Evolutionary conservation across 129 eudicot genomes (phyloP), one percentile per base, ranked within the genome.

Genomic region (Rutidosis leptorrhynchoides): DNA sequence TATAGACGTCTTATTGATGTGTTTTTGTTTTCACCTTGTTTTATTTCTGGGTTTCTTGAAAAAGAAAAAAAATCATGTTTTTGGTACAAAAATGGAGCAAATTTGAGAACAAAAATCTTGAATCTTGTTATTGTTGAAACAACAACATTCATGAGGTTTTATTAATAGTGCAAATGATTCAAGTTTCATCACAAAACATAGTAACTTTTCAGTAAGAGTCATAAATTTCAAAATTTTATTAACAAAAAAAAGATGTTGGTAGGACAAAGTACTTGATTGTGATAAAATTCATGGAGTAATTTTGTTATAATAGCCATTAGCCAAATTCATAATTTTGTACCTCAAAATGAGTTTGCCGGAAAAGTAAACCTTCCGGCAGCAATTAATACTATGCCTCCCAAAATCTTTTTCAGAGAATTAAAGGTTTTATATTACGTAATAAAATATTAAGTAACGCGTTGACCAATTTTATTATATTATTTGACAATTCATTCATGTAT

Each of bases 21-120:
- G 26, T 61, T 35, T 51, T 5, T 25, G 49, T 35, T 63, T 73
- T 65, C 46, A n/a, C 42, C 22, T 22, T 17, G 42, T 55, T 65
- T 65, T 9, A n/a, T 45, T 57, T 74, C 17, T 51, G 26, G 58
- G 45, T 49, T 32, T 48, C 3, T 32, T n/a, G n/a, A n/a, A n/a
- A 32, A 40, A 52, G 48, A 56, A 4, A 29, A n/a, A 4, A 29
- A 28, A n/a, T 73, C n/a, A 64, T 43, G 46, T 40, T 73, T 43
- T 74, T 64, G 70, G 69, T 33, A 61, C 0, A 49, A 24, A 72
- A 70, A 40, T 56, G 65, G 24, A 40, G 65, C 27, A 53, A 17
- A 19, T 35, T 63, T 51, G 40, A 5, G 21, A 17, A 46, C 19
- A 60, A 14, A 43, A 25, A 25, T 46, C 25, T 16, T 17, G 15